phyloP scores from a whole-genome alignment of 179 eudicot genomes.

The Carnegiea gigantea region DNA sequence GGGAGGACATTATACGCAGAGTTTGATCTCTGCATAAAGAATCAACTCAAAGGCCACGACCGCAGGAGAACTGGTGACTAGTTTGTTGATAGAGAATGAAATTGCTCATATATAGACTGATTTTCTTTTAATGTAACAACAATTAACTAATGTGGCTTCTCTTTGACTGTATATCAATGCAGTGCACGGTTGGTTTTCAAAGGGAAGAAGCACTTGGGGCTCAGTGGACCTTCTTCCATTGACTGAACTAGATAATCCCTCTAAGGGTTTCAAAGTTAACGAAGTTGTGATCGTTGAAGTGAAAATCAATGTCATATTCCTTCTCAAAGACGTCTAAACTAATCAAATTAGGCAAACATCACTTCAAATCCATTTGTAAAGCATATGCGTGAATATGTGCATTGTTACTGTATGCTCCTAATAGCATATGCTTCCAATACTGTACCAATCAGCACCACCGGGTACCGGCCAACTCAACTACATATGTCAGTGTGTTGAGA shows the following conservation, averaged over 20 bases:
- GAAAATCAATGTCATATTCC: background rate
- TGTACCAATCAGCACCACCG: too few relatives aligned
- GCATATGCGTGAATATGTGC: too few relatives aligned
- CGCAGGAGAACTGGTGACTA: background rate
- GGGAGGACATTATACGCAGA: constrained; percentile 8
- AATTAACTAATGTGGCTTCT: too few relatives aligned
- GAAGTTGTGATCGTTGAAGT: background rate
- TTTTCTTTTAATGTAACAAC: too few relatives aligned
- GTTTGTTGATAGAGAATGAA: too few relatives aligned
- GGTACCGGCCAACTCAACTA: too few relatives aligned
- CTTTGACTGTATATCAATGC: background rate
- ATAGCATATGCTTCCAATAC: too few relatives aligned
- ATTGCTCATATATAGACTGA: too few relatives aligned
- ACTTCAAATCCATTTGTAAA: background rate
- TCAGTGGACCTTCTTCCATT: background rate
- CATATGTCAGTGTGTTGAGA: too few relatives aligned
- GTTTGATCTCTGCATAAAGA: background rate
- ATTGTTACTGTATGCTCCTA: too few relatives aligned
- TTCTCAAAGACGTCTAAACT: background rate
- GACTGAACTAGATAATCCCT: background rate
- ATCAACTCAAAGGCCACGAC: constrained; percentile 1
- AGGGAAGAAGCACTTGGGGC: background rate
- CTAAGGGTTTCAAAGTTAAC: background rate
- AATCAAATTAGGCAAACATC: background rate
- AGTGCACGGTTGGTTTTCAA: background rate